phyloP scores from a whole-genome alignment of 2,329 filamentous ascomycete genomes.

The Claviceps sp. region DNA sequence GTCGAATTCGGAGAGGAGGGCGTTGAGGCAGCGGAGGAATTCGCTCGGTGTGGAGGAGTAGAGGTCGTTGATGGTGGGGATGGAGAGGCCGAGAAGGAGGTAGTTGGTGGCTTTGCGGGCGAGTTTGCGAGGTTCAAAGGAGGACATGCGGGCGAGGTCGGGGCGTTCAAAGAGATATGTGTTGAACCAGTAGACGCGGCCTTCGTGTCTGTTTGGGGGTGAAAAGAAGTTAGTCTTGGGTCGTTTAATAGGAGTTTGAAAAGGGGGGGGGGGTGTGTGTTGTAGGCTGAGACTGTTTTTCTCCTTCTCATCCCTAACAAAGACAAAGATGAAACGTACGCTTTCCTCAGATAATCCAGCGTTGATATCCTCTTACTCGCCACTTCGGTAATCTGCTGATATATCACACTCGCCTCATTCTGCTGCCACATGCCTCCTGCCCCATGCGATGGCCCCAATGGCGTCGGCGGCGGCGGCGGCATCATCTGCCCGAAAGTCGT shows the following conservation, averaged over 20 bases:
- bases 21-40: constrained; percentile 76
- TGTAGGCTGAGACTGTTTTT: neutral
- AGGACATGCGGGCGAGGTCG: constrained; percentile 71
- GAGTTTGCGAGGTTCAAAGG: constrained; percentile 72
- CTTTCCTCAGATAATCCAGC: constrained; percentile 80
- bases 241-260: too few species aligned
- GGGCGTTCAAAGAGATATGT: constrained; percentile 80
- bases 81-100: constrained; percentile 79
- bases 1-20: constrained; percentile 82
- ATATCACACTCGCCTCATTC: constrained; percentile 34
- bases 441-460: constrained; percentile 5
- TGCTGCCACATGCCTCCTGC: constrained; percentile 20
- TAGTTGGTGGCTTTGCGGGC: constrained; percentile 87
- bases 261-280: too few species aligned
- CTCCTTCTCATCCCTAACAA: neutral
- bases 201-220: constrained; percentile 56
- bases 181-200: constrained; percentile 96
- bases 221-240: neutral
- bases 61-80: constrained; percentile 81
- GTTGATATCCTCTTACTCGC: constrained; percentile 90
- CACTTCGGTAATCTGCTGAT: constrained; percentile 65
- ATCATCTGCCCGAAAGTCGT: constrained; percentile 6
- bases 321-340: constrained; percentile 41
- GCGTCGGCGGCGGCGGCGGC: constrained; percentile 13
- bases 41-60: constrained; percentile 68